phyloP scores from a whole-genome alignment of 73 alveolate species.

The Tetrahymena elliotti region DNA sequence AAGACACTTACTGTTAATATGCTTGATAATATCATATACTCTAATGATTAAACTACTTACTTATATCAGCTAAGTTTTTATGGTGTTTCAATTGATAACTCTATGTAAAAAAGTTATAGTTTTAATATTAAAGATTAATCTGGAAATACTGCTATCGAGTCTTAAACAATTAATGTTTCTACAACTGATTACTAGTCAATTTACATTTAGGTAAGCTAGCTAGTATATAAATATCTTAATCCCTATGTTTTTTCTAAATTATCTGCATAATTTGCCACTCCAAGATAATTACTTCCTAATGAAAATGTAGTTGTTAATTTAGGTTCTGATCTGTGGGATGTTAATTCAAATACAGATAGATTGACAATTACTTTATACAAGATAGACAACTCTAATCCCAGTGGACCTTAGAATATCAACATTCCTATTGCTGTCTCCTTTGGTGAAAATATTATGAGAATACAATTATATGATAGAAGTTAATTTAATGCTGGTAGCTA shows the following conservation, averaged over 20 bases:
- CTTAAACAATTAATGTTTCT: neutral
- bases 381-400: neutral
- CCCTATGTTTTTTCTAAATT: neutral
- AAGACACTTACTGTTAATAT: neutral
- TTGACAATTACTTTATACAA: neutral
- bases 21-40: neutral
- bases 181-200: neutral
- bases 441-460: neutral
- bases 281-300: neutral
- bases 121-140: neutral
- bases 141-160: neutral
- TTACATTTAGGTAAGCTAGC: neutral
- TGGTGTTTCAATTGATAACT: neutral
- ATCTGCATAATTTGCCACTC: neutral
- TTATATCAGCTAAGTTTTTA: neutral
- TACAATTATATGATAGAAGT: neutral
- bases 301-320: neutral
- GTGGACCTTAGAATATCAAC: neutral
- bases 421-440: neutral
- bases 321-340: neutral
- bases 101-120: neutral
- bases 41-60: neutral
- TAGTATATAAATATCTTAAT: neutral
- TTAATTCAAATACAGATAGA: neutral
- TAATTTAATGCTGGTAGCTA: neutral